Evolutionary conservation across 192 early-diverging fungal genomes (phyloP).

Genomic region (Geranomyces variabilis): DNA sequence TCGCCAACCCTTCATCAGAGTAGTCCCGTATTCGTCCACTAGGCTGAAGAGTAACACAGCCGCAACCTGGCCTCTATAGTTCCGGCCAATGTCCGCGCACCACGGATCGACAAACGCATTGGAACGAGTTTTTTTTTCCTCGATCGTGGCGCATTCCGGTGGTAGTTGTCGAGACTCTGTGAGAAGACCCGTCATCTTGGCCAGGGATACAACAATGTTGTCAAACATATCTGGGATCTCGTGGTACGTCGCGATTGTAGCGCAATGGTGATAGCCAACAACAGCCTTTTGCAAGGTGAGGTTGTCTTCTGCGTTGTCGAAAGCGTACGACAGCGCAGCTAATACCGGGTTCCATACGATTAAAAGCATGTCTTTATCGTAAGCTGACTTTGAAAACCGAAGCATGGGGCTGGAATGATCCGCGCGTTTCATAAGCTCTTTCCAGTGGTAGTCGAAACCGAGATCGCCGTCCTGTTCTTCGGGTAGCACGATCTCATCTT

Average conservation of each 20-base stretch:
- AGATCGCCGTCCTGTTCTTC: slow-evolving; percentile 95
- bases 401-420: slow-evolving; percentile 57
- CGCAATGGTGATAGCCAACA: slow-evolving; percentile 75
- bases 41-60: slow-evolving; percentile 85
- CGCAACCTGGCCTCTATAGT: slow-evolving; percentile 87
- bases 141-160: slow-evolving; percentile 17
- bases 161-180: slow-evolving; percentile 32
- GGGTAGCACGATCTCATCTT: slow-evolving; percentile 92
- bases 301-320: slow-evolving; percentile 79
- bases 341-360: slow-evolving; percentile 75
- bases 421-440: slow-evolving; percentile 64
- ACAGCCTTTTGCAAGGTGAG: slow-evolving; percentile 79
- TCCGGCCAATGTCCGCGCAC: slow-evolving; percentile 85
- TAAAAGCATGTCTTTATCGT: slow-evolving; percentile 80
- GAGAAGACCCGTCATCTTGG: slow-evolving; percentile 73
- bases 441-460: slow-evolving; percentile 95
- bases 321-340: slow-evolving; percentile 80
- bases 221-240: slow-evolving; percentile 79
- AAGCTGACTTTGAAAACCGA: slow-evolving; percentile 62
- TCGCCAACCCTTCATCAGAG: slow-evolving; percentile 72
- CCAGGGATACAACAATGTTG: slow-evolving; percentile 72
- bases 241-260: slow-evolving; percentile 72
- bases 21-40: slow-evolving; percentile 65
- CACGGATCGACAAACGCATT: slow-evolving; percentile 48
- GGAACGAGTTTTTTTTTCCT: neutral